Evolutionary conservation across 495 filamentous ascomycete genomes (phyloP).

Genomic region (Lineolata rhizophorae): DNA sequence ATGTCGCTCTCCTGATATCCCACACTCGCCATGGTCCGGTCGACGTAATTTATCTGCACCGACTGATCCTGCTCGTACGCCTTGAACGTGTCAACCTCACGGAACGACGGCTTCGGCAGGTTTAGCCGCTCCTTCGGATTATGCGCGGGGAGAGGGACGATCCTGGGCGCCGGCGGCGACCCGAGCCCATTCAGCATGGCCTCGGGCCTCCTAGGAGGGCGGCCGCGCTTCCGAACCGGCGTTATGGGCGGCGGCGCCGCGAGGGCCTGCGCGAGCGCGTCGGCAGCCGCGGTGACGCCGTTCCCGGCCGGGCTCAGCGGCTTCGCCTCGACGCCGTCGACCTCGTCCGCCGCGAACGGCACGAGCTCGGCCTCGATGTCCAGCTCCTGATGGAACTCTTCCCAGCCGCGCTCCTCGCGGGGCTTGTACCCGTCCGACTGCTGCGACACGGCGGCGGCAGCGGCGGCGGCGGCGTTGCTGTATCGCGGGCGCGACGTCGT

Average conservation of each 20-base stretch:
- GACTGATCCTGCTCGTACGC: constrained; percentile 37
- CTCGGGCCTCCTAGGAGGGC: constrained; percentile 37
- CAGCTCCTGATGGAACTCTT: constrained; percentile 88
- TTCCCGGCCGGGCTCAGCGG: constrained; percentile 2
- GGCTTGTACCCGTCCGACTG: constrained; percentile 93
- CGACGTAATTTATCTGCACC: constrained; percentile 49
- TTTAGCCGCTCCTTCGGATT: constrained; percentile 45
- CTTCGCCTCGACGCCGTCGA: constrained; percentile 31
- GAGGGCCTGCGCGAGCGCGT: constrained; percentile 19
- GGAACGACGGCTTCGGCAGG: constrained; percentile 39
- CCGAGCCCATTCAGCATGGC: constrained; percentile 37
- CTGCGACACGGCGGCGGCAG: constrained; percentile 60
- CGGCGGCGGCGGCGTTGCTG: constrained; percentile 64
- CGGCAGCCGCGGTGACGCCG: constrained; percentile 3
- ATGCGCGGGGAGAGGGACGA: constrained; percentile 37
- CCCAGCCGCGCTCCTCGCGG: constrained; percentile 85
- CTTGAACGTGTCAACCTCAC: constrained; percentile 33
- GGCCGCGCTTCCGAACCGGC: constrained; percentile 31
- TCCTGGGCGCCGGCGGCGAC: constrained; percentile 33
- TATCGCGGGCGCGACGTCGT: constrained; percentile 37
- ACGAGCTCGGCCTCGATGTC: constrained; percentile 63
- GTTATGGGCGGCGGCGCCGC: constrained; percentile 11
- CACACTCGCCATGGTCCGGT: constrained; percentile 78
- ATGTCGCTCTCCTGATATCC: constrained; percentile 90
- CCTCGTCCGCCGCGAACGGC: constrained; percentile 61